Evolutionary conservation across 23 red algal genomes (phyloP).

Genomic region (Cyanidioschyzon merolae): DNA sequence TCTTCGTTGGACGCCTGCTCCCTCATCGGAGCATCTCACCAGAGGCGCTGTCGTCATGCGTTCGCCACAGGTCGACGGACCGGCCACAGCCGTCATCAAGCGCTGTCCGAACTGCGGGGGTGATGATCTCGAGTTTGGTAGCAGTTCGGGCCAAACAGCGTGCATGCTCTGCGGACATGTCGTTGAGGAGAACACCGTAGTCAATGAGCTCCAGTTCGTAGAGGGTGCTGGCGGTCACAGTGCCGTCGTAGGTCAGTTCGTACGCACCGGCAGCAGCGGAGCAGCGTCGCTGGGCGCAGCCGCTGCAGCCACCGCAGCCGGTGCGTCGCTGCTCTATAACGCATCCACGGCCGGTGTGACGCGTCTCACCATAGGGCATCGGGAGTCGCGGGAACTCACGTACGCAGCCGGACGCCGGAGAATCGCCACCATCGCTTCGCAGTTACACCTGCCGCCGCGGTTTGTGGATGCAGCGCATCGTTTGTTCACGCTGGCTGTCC

Average conservation of each 20-base stretch:
- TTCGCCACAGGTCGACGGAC: too few species aligned
- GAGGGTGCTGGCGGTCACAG: conserved; percentile 69
- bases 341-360: conserved; percentile 6
- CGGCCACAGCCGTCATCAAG: too few species aligned
- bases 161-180: conserved; percentile 68
- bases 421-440: conserved; percentile 36
- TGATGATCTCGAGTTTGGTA: conserved; percentile 50
- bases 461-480: conserved; percentile 56
- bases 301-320: conserved; percentile 20
- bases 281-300: not conserved
- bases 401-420: conserved; percentile 51
- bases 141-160: conserved; percentile 48
- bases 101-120: conserved; percentile 63
- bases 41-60: too few species aligned
- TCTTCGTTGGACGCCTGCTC: too few species aligned
- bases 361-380: conserved; percentile 35
- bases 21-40: too few species aligned
- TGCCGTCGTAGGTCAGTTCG: conserved; percentile 55
- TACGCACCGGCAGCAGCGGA: conserved; percentile 21
- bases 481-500: conserved; percentile 54
- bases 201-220: conserved; percentile 60
- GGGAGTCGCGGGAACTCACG: conserved; percentile 50
- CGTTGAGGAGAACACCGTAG: conserved; percentile 69
- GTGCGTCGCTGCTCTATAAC: not conserved
- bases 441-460: conserved; percentile 39